These are phyloP conservation scores for Seminavis robusta DNA, from an alignment of 108 stramenopile genomes.

Conservation along the genomic window DNA sequence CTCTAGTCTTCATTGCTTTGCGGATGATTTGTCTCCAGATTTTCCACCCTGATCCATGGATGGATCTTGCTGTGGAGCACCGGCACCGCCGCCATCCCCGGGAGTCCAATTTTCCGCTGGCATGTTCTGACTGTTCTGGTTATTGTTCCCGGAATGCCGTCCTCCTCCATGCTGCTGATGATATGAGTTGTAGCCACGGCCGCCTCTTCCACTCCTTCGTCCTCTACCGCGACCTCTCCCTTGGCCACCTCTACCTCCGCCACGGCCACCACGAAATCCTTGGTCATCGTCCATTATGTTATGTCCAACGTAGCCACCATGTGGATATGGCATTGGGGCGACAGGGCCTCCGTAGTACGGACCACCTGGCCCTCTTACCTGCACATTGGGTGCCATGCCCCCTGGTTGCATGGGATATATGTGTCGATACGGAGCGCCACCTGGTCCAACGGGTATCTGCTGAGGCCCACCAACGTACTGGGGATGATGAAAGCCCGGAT, in stretches of 20 bases:
- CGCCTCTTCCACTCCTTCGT: constrained; percentile 24
- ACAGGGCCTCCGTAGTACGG: constrained; percentile 25
- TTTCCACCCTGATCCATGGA: too few relatives aligned
- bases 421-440: constrained; percentile 10
- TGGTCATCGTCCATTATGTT: constrained; percentile 22
- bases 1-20: too few relatives aligned
- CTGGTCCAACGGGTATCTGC: constrained; percentile 34
- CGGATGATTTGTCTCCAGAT: too few relatives aligned
- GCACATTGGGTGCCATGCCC: constrained; percentile 36
- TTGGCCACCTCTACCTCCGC: constrained; percentile 13
- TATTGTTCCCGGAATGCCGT: not conserved
- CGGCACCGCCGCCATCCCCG: too few relatives aligned
- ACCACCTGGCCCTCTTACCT: constrained; percentile 36
- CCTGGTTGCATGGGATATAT: constrained; percentile 43
- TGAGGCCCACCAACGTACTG: constrained; percentile 42
- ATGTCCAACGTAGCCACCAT: constrained; percentile 19
- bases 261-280: constrained; percentile 10
- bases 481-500: constrained; percentile 45
- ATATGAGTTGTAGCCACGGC: not conserved
- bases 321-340: constrained; percentile 33
- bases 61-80: too few relatives aligned
- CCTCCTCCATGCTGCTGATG: not conserved
- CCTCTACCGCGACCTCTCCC: constrained; percentile 9
- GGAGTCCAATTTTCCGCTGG: too few relatives aligned
- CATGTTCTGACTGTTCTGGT: not conserved